Evolutionary conservation across 106 monocot genomes (phyloP).

Genomic region (Dactylorhiza incarnata): DNA sequence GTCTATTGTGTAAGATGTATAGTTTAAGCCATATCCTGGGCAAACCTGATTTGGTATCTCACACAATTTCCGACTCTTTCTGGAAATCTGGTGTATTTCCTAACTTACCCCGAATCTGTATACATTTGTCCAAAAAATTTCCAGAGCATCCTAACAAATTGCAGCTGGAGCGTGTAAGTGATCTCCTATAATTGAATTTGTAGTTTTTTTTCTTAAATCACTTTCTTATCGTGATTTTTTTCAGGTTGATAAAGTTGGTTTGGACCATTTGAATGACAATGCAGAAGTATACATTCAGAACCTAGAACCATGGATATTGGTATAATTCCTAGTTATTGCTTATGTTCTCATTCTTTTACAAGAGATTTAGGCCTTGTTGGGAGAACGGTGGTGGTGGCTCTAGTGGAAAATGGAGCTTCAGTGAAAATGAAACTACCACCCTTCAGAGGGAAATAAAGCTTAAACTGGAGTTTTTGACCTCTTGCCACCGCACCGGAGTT

Average conservation of each 20-base stretch:
- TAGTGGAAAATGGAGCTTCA: too few species aligned
- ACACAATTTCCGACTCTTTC: conserved; percentile 74
- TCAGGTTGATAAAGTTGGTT: conserved; percentile 85
- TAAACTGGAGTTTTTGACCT: too few species aligned
- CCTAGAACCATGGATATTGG: conserved; percentile 87
- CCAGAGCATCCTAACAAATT: conserved; percentile 93
- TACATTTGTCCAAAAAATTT: conserved; percentile 77
- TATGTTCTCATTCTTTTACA: not conserved
- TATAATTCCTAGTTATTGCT: conserved; percentile 17
- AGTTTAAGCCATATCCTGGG: conserved; percentile 55
- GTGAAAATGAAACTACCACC: too few species aligned
- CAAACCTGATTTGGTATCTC: conserved; percentile 56
- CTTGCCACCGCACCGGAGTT: too few species aligned
- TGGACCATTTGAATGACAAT: conserved; percentile 76
- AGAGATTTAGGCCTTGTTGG: not conserved
- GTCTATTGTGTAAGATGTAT: conserved; percentile 81
- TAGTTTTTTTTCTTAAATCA: not conserved
- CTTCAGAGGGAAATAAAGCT: too few species aligned
- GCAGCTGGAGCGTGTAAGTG: conserved; percentile 75
- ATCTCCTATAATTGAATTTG: conserved; percentile 3
- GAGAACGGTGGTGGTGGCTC: too few species aligned
- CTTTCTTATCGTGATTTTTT: not conserved
- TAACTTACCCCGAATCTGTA: conserved; percentile 71
- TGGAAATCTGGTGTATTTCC: conserved; percentile 88
- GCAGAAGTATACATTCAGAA: conserved; percentile 82